Percentiles rank a stretch among this genome's conserved stretches.
Evolutionary conservation across 2,329 filamentous ascomycete genomes (phyloP).

Genomic region (Penicillium sp.): DNA sequence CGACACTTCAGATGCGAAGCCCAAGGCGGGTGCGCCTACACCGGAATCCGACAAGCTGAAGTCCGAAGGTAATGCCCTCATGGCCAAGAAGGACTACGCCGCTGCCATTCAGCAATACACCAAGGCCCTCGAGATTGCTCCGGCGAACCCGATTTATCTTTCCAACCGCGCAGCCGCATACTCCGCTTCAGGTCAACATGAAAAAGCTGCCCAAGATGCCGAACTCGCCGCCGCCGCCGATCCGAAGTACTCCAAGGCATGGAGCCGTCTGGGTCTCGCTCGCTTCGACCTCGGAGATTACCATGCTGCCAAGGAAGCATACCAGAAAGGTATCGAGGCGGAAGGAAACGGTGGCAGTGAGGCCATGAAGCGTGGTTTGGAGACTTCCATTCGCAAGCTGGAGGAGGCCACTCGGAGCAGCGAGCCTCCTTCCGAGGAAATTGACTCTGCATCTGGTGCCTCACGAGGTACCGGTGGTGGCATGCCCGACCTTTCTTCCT

Average conservation of each 20-base stretch:
- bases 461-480: conserved; percentile 52
- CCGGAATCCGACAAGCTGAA: conserved; percentile 85
- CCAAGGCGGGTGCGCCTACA: conserved; percentile 39
- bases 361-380: conserved; percentile 94
- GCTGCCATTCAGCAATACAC: conserved; percentile 82
- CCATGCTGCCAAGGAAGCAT: conserved; percentile 89
- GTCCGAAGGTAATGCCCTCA: conserved; percentile 85
- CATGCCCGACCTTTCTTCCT: conserved; percentile 66
- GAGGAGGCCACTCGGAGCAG: conserved; percentile 67
- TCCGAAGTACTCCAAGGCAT: conserved; percentile 93
- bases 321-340: conserved; percentile 84
- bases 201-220: conserved; percentile 78
- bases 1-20: conserved; percentile 39
- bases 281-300: conserved; percentile 88
- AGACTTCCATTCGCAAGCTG: conserved; percentile 84
- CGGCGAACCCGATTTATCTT: conserved; percentile 90
- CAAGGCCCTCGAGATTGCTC: conserved; percentile 73
- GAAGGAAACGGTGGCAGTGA: conserved; percentile 93
- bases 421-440: conserved; percentile 49
- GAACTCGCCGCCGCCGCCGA: conserved; percentile 86
- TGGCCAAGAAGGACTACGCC: conserved; percentile 88
- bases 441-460: conserved; percentile 50
- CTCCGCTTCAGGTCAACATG: conserved; percentile 78
- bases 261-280: conserved; percentile 88
- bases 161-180: conserved; percentile 96